Percentiles rank a stretch among this genome's conserved stretches.
Evolutionary conservation across 2,329 filamentous ascomycete species (phyloP).

Genomic region (Fusarium palustre): DNA sequence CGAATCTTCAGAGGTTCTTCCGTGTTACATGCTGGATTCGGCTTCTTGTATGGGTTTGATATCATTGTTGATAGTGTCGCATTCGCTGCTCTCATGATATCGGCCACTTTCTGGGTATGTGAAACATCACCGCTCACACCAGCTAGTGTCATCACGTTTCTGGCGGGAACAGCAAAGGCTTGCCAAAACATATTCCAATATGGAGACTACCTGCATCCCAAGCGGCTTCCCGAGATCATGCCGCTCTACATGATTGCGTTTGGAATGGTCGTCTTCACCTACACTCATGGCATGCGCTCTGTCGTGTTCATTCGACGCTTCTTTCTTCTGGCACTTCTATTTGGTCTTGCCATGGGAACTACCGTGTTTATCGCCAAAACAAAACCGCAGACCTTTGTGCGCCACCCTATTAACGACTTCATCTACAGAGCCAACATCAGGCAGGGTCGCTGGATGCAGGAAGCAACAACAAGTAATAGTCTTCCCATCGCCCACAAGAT

Average conservation of each 20-base stretch:
- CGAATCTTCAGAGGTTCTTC: constrained; percentile 46
- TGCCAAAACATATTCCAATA: constrained; percentile 53
- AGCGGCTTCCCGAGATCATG: constrained; percentile 52
- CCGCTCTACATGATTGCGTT: constrained; percentile 55
- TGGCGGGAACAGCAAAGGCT: constrained; percentile 55
- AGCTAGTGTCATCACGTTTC: constrained; percentile 57
- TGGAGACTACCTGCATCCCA: constrained; percentile 61
- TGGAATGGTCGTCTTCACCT: constrained; percentile 59
- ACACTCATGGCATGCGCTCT: constrained; percentile 57
- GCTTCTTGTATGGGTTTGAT: constrained; percentile 62
- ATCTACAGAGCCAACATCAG: constrained; percentile 62
- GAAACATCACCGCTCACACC: constrained; percentile 60
- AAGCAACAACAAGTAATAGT: constrained; percentile 61
- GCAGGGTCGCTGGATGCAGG: constrained; percentile 62
- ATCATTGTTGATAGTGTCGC: constrained; percentile 61
- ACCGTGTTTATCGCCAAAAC: constrained; percentile 54
- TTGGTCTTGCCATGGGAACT: constrained; percentile 53
- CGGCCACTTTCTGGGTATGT: constrained; percentile 59
- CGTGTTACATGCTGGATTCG: constrained; percentile 51
- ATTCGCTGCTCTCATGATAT: constrained; percentile 59
- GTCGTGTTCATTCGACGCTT: constrained; percentile 58
- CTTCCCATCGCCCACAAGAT: constrained; percentile 60
- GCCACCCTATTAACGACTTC: constrained; percentile 62
- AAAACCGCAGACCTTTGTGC: constrained; percentile 45
- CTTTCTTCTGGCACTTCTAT: constrained; percentile 55